Evolutionary conservation across 2,329 filamentous ascomycete genomes (phyloP).

Genomic region (Xylariaceae sp.): DNA sequence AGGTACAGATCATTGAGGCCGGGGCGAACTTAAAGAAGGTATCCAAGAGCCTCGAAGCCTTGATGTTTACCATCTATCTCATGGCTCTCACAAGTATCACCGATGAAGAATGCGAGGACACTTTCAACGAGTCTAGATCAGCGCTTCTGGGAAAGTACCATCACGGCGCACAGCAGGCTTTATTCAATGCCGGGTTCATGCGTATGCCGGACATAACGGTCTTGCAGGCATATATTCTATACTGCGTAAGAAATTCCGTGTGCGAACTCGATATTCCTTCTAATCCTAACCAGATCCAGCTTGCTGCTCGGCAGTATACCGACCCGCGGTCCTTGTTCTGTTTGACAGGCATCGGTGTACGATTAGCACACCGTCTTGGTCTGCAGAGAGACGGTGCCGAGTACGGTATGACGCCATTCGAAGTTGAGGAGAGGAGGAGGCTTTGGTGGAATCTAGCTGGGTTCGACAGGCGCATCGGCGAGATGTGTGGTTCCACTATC

Average conservation of each 20-base stretch:
- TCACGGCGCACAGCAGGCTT: constrained; percentile 59
- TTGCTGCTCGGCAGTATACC: constrained; percentile 55
- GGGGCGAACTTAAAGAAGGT: constrained; percentile 54
- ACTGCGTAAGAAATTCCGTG: constrained; percentile 48
- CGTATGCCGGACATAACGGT: constrained; percentile 62
- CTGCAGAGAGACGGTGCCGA: constrained; percentile 62
- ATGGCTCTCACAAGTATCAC: constrained; percentile 58
- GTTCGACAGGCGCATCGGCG: constrained; percentile 67
- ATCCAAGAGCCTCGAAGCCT: constrained; percentile 56
- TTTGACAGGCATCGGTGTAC: constrained; percentile 62
- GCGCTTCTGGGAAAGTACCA: constrained; percentile 53
- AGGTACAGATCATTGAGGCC: constrained; percentile 63
- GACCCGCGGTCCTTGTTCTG: constrained; percentile 61
- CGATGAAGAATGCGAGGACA: constrained; percentile 49
- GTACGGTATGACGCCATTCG: constrained; percentile 52
- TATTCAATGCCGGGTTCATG: constrained; percentile 66
- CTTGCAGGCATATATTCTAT: constrained; percentile 66
- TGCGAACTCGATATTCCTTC: neutral
- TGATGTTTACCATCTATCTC: constrained; percentile 67
- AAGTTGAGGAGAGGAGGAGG: constrained; percentile 67
- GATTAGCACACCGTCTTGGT: constrained; percentile 66
- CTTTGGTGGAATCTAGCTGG: constrained; percentile 71
- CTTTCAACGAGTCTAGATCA: constrained; percentile 53
- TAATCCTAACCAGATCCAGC: constrained; percentile 39
- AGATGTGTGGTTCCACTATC: constrained; percentile 60